These are phyloP conservation scores for Plasmodium fragile DNA, from an alignment of 169 alveolate genomes.

Conservation along the genomic window DNA sequence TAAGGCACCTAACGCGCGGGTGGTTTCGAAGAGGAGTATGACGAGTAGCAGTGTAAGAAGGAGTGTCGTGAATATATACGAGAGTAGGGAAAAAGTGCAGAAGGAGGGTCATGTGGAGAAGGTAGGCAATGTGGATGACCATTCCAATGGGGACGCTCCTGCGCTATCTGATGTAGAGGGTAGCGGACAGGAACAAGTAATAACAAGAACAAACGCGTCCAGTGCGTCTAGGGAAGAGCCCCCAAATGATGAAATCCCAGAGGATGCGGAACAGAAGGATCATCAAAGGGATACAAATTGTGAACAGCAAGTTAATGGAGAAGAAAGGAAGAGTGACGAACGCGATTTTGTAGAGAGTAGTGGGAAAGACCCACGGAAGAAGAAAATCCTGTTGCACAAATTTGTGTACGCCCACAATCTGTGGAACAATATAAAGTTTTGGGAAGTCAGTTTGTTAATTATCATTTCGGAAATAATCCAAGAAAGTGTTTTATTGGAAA, in stretches of 20 bases:
- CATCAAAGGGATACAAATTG: not conserved
- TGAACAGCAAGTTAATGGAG: not conserved
- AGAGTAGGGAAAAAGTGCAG: not conserved
- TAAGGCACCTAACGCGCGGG: not conserved
- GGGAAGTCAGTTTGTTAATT: constrained; percentile 55
- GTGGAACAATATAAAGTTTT: constrained; percentile 65
- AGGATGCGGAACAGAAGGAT: not conserved
- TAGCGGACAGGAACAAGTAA: not conserved
- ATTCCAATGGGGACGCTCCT: not conserved
- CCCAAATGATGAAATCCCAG: not conserved
- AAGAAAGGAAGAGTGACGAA: not conserved
- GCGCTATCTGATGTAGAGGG: not conserved
- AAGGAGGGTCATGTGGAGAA: not conserved
- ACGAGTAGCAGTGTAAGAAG: not conserved
- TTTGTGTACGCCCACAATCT: constrained; percentile 45
- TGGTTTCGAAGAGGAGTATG: not conserved
- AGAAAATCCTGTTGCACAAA: constrained; percentile 26
- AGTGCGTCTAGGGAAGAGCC: not conserved
- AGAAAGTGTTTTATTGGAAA: constrained; percentile 54
- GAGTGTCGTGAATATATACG: constrained; percentile 51
- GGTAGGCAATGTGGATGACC: not conserved
- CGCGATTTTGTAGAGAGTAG: not conserved
- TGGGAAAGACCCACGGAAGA: not conserved
- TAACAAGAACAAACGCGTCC: not conserved
- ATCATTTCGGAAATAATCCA: constrained; percentile 69